These are phyloP conservation scores for Tetrahymena elliotti DNA, from an alignment of 73 alveolate genomes.

Conservation along the genomic window DNA sequence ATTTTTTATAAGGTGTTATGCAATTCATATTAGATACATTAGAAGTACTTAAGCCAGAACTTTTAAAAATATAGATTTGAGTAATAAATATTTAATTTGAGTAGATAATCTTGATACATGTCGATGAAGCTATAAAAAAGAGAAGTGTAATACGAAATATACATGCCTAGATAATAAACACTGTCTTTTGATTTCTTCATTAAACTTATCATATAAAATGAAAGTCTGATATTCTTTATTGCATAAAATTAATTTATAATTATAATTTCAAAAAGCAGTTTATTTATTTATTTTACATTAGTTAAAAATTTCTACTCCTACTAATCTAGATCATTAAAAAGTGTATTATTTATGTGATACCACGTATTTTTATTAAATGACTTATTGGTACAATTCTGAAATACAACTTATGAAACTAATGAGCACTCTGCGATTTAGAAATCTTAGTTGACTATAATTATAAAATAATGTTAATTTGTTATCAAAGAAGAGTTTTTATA, in stretches of 20 bases:
- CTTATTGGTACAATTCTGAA: not conserved
- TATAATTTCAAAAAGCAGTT: not conserved
- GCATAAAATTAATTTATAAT: too few relatives aligned
- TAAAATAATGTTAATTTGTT: not conserved
- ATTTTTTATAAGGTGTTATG: not conserved
- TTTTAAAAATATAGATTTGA: too few relatives aligned
- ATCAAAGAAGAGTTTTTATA: too few relatives aligned
- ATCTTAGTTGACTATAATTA: not conserved
- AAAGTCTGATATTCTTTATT: not conserved
- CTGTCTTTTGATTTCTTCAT: not conserved
- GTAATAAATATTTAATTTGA: too few relatives aligned
- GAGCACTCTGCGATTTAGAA: not conserved
- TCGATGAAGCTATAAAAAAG: not conserved
- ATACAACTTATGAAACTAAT: not conserved
- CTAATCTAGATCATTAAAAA: not conserved
- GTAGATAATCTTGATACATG: too few relatives aligned
- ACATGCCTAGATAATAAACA: not conserved
- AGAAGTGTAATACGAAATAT: not conserved
- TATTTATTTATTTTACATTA: too few relatives aligned
- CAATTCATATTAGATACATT: not conserved
- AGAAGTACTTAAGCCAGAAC: too few relatives aligned
- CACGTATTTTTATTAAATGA: not conserved
- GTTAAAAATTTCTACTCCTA: not conserved
- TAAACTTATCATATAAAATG: not conserved
- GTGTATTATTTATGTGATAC: not conserved